Base-by-base conservation (phyloP, 805 yeast genomes). In the Maudiozyma barnettii region DNA sequence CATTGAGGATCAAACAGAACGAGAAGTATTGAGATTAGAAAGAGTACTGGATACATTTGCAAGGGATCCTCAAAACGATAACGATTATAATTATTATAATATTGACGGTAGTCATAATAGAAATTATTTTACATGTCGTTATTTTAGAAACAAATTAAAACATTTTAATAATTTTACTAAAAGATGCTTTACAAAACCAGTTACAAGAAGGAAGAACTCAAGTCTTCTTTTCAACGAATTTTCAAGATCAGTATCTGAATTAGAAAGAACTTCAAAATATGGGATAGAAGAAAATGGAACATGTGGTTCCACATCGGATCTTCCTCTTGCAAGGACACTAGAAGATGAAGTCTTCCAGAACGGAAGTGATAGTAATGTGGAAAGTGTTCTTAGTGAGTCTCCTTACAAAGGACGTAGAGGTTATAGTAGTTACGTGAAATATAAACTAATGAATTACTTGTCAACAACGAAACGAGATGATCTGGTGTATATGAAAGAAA, bases 21-120 rank as follows among this genome's bases (percentile, higher is more conserved):
- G 36, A 22, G 50, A 49, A 23, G 36, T 47, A 3, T 20, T 38
- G 6, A 41, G 48, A n/a, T 33, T 49, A 29, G 44, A 48, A 26
- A 40, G 29, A 26, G 42, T 48, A 8, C 12, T 50, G 14, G 48
- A 49, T 19, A 33, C 44, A 18, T 45, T 39, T 33, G 16, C 42
- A 13, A 16, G 22, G 16, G 20, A 26, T 13, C 18, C 36, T 4
- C 18, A 16, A 33, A 14, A 33, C n/a, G 10, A 14, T n/a, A 33
- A 10, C 36, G 30, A 26, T 9, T 12, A 26, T 12, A 9, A 26
- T 26, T 26, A 26, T 6, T 33, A 33, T 18, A 18, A 14, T 6
- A n/a, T 33, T 33, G n/a, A 33, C n/a, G 7, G 16, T 5, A 16
- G n/a, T 16, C 18, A 33, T 33, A 14, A 33, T n/a, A 33, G 8